Base-by-base conservation (phyloP, 1,139 yeast genomes). In the Scheffersomyces segobiensis region DNA sequence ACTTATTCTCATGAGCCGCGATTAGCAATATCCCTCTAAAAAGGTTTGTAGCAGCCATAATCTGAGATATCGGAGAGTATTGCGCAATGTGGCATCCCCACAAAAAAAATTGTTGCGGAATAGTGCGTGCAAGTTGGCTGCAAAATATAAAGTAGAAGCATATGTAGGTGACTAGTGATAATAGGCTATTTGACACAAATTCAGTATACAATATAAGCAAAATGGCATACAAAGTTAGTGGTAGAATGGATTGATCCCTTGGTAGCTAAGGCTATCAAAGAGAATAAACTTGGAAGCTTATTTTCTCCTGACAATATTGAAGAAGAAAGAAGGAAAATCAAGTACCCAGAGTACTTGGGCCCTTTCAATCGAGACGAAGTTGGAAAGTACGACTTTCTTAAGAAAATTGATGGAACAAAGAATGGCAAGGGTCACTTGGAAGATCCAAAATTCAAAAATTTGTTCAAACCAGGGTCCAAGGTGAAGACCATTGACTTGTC, bases 381-480 rank as follows among this genome's bases (percentile, higher is more conserved):
- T 21, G 65, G 65, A 8, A 61, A 62, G 49, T 66, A 59, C 57
- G 57, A 61, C 10, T 59, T 60, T 46, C 57, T 57, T 46, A 52
- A 62, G 24, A 66, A 65, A 49, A 58, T 59, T 2, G 63, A 63
- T 47, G 65, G 63, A 14, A 61, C 62, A 8, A 59, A 62, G 50
- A 62, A 60, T 52, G 71, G 67, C 53, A 67, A 67, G 26, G 71
- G 71, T 2, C 63, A 59, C 50, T 61, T 67, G 54, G 76, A 73
- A 19, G 71, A 71, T 58, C 67, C 67, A 39, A 47, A 56, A 5
- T 71, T 68, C 57, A 66, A 67, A 51, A 67, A 67, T 54, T 68
- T 72, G 49, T 68, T 71, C 53, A 67, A 71, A 17, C 59, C 61
- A 17, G 64, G 57, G 42, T 55, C 53, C 46, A 63, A 65, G 20